A percentile compares a stretch with the other conserved stretches of the same genome.
phyloP scores from a whole-genome alignment of 352 stramenopile species.

The Aphanomyces invadans region DNA sequence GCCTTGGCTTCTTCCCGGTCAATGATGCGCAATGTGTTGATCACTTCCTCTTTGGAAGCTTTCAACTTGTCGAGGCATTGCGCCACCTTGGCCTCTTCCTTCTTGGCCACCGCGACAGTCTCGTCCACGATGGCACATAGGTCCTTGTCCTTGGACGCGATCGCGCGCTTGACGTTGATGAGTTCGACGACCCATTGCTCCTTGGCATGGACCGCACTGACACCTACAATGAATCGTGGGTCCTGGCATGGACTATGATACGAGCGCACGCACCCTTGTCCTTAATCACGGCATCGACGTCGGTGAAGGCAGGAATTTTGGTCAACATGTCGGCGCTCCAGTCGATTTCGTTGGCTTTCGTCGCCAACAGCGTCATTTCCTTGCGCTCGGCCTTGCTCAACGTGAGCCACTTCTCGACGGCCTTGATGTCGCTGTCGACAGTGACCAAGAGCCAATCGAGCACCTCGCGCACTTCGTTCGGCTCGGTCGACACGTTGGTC shows the following conservation, averaged over 20 bases:
- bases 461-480: slow-evolving; percentile 79
- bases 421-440: slow-evolving; percentile 76
- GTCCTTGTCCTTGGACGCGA: slow-evolving; percentile 65
- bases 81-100: slow-evolving; percentile 60
- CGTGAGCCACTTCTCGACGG: slow-evolving; percentile 79
- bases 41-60: slow-evolving; percentile 81
- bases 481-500: slow-evolving; percentile 43
- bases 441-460: slow-evolving; percentile 77
- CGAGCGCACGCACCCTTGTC: slow-evolving; percentile 38
- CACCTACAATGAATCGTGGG: neutral
- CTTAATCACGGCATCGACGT: slow-evolving; percentile 79
- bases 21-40: slow-evolving; percentile 85
- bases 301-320: slow-evolving; percentile 76
- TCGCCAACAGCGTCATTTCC: slow-evolving; percentile 71
- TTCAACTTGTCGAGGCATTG: slow-evolving; percentile 78
- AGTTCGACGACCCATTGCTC: slow-evolving; percentile 85
- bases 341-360: slow-evolving; percentile 80
- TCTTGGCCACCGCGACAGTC: slow-evolving; percentile 41
- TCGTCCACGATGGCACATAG: slow-evolving; percentile 55
- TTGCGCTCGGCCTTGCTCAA: slow-evolving; percentile 80
- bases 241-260: neutral
- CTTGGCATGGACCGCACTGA: slow-evolving; percentile 45
- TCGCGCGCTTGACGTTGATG: slow-evolving; percentile 81
- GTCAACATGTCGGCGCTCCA: slow-evolving; percentile 80
- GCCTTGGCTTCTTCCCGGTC: slow-evolving; percentile 84